These are phyloP conservation scores for Sordaria brevicollis DNA, from an alignment of 495 filamentous ascomycete species.

Conservation along the genomic window DNA sequence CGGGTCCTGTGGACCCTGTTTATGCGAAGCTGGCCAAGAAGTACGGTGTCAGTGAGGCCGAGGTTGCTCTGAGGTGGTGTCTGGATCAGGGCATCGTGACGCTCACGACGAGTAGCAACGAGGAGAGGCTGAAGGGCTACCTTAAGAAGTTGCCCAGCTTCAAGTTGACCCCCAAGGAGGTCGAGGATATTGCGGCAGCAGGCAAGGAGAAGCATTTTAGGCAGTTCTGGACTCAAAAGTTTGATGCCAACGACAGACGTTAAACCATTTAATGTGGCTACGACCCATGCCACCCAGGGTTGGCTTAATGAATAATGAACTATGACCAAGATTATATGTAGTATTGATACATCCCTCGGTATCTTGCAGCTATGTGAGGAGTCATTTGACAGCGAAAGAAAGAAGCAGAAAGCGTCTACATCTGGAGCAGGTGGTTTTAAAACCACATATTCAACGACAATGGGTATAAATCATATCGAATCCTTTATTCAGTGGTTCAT, in stretches of 20 bases:
- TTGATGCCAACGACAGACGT: constrained; percentile 49
- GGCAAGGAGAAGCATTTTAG: constrained; percentile 61
- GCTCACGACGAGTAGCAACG: constrained; percentile 67
- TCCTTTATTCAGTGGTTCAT: background rate
- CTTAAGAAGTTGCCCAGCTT: constrained; percentile 49
- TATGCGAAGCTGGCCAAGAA: constrained; percentile 56
- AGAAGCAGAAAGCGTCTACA: background rate
- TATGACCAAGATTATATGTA: background rate
- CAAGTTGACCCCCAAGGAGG: constrained; percentile 60
- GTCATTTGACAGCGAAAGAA: too few relatives aligned
- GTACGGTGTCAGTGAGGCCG: constrained; percentile 62
- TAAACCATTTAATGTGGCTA: constrained; percentile 10
- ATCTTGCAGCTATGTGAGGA: background rate
- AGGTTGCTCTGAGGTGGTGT: constrained; percentile 66
- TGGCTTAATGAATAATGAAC: background rate
- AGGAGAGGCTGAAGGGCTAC: constrained; percentile 59
- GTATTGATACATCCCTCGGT: background rate
- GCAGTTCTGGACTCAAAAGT: constrained; percentile 55
- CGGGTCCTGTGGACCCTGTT: constrained; percentile 58
- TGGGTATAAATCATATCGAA: background rate
- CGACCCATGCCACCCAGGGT: background rate
- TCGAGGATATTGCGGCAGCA: constrained; percentile 50
- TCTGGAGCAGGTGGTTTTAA: background rate
- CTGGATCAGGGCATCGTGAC: constrained; percentile 70
- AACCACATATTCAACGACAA: background rate